Evolutionary conservation across 192 early-diverging fungal genomes (phyloP), one percentile per base, ranked within the genome.

Genomic region (Coemansia pectinata): DNA sequence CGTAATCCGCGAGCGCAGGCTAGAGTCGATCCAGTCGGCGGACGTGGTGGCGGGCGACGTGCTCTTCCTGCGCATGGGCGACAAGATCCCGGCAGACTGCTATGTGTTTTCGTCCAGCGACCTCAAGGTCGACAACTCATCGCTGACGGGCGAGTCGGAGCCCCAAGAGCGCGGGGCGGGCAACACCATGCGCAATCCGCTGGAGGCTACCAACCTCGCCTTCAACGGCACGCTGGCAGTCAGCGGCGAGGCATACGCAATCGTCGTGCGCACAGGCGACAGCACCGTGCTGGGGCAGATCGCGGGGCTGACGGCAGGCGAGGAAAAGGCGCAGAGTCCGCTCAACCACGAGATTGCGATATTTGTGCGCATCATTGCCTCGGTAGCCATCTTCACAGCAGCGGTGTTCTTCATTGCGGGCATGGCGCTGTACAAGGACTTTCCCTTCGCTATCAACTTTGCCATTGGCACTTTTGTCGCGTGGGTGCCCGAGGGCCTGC

Each of bases 61-160:
- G 58, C 91, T 97, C 27, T 94, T 90, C 69, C 80, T 96, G 29
- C 88, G 90, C 50, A 92, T 93, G 87, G 96, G 96, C 60, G 95
- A 98, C 85, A 98, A 98, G 78, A 77, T 94, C 11, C 96, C 96
- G 2, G 96, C 96, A 1, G 96, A 98, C 86, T 77, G 96, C 52
- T 88, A 86, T 67, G 67, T 98, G 36, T 94, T 91, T 77, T 67
- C 85, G 38, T 85, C 88, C 64, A 90, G 86, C 21, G 96, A 98
- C 47, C 83, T 97, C 63, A 98, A 98, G 79, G 95, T 97, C 38
- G 96, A 98, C 87, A 97, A 97, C 86, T 96, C 95, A 6, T 96
- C 94, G 11, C 76, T 98, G 39, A 98, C 96, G 2, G 96, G 96
- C 64, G 96, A 98, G 83, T 88, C 93, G 2, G 96, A 97, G 63